Evolutionary conservation across 179 eudicot genomes (phyloP).

Genomic region (Gypsophila paniculata): DNA sequence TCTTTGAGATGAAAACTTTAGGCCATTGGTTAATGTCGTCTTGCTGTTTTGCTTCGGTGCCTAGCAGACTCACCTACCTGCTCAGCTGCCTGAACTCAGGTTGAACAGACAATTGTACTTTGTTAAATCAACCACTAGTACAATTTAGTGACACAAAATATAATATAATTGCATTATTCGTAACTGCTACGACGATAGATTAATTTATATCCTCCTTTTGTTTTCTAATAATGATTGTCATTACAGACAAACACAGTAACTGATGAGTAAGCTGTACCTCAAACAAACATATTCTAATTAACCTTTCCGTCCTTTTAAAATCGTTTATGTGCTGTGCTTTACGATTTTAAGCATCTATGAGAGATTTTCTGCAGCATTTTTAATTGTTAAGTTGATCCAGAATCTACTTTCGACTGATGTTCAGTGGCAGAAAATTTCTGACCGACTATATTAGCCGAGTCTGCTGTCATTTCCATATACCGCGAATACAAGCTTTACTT

Average conservation of each 20-base stretch:
- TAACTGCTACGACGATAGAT: slow-evolving; percentile 18
- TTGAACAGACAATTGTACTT: neutral
- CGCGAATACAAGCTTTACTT: too few species aligned
- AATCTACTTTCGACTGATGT: slow-evolving; percentile 11
- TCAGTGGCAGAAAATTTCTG: neutral
- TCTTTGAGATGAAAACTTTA: neutral
- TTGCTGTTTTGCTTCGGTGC: neutral
- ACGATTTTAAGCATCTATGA: slow-evolving; percentile 9
- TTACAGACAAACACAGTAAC: slow-evolving; percentile 28
- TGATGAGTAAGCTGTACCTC: slow-evolving; percentile 8
- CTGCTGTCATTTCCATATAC: neutral
- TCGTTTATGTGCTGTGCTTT: slow-evolving; percentile 3
- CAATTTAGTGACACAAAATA: neutral
- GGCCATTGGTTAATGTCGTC: neutral
- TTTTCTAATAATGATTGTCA: slow-evolving; percentile 7
- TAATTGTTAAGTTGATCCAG: slow-evolving; percentile 12
- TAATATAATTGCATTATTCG: slow-evolving; percentile 11
- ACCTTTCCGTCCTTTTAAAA: neutral
- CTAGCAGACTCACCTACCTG: slow-evolving; percentile 1
- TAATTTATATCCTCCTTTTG: slow-evolving; percentile 14
- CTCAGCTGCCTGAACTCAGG: neutral
- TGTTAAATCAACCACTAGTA: slow-evolving; percentile 4
- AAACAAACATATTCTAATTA: slow-evolving; percentile 8
- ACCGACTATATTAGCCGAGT: neutral
- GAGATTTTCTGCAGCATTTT: slow-evolving; percentile 14